Conservation (phyloP, 768 basidiomycete species). For the Hygrophoropsis aurantiaca region DNA sequence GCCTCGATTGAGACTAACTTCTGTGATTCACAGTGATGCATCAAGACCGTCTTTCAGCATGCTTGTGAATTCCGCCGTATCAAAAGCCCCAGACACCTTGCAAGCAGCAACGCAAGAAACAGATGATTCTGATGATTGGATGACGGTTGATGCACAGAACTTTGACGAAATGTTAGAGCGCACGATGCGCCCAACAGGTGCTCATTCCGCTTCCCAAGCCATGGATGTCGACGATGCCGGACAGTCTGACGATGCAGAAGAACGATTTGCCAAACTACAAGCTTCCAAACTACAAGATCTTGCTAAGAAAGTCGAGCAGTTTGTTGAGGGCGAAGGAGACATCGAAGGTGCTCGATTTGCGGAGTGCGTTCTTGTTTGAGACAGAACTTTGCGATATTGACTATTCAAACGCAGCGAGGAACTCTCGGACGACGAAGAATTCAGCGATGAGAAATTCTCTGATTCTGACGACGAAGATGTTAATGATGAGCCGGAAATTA, state of each 20-base stretch:
- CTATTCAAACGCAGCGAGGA: conserved; percentile 48
- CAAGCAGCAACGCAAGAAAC: conserved; percentile 26
- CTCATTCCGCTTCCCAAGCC: conserved; percentile 18
- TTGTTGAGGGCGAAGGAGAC: conserved; percentile 88
- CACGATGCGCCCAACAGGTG: conserved; percentile 19
- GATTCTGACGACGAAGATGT: conserved; percentile 46
- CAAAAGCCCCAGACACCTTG: conserved; percentile 33
- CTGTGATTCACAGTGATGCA: conserved; percentile 41
- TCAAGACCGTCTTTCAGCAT: conserved; percentile 75
- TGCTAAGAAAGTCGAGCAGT: conserved; percentile 84
- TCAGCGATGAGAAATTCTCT: conserved; percentile 42
- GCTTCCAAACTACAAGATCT: conserved; percentile 71
- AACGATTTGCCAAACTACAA: conserved; percentile 59
- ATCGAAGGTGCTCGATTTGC: conserved; percentile 86
- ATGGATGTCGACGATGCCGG: conserved; percentile 53
- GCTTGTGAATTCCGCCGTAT: conserved; percentile 65
- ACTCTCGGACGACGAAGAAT: conserved; percentile 63
- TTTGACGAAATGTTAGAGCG: conserved; percentile 73
- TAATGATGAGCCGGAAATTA: conserved; percentile 23
- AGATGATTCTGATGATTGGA: conserved; percentile 86
- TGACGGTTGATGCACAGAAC: conserved; percentile 73
- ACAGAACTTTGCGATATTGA: conserved; percentile 1
- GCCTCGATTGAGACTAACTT: not conserved
- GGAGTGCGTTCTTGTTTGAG: conserved; percentile 59
- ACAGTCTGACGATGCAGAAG: conserved; percentile 26